phyloP scores from a whole-genome alignment of 352 stramenopile species.

The Phytopythium delawarense region DNA sequence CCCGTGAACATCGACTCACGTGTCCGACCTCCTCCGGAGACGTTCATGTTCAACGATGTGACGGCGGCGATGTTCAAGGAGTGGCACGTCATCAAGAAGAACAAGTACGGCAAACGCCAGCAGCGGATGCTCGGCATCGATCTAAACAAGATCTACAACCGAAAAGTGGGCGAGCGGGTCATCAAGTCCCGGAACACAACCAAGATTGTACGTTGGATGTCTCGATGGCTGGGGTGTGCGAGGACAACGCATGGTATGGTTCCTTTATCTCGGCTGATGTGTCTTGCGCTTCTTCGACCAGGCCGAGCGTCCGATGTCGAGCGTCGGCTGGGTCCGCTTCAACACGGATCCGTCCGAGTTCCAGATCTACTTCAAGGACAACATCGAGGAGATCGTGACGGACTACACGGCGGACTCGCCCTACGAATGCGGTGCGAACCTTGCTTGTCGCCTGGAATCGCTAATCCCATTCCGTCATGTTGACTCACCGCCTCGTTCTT shows the following conservation, averaged over 20 bases:
- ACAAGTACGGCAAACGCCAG: slow-evolving; percentile 89
- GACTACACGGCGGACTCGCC: slow-evolving; percentile 88
- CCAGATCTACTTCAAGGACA: slow-evolving; percentile 89
- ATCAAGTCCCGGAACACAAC: slow-evolving; percentile 88
- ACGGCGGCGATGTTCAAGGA: slow-evolving; percentile 89
- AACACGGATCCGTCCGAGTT: slow-evolving; percentile 84
- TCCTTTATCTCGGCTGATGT: slow-evolving; percentile 1
- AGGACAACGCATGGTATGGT: neutral
- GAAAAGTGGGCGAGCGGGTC: slow-evolving; percentile 86
- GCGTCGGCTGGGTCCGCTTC: slow-evolving; percentile 84
- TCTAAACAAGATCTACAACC: slow-evolving; percentile 89
- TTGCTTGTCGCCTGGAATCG: neutral
- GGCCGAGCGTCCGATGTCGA: slow-evolving; percentile 83
- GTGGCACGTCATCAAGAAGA: slow-evolving; percentile 90
- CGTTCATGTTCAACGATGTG: slow-evolving; percentile 91
- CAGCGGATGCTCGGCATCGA: slow-evolving; percentile 86
- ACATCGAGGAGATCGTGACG: slow-evolving; percentile 85
- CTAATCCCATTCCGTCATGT: neutral
- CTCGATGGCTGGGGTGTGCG: neutral
- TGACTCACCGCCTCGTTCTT: slow-evolving; percentile 6
- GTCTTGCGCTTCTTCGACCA: slow-evolving; percentile 13
- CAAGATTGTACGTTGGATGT: slow-evolving; percentile 73
- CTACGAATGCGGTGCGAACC: slow-evolving; percentile 80
- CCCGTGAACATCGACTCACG: slow-evolving; percentile 61
- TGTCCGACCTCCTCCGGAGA: slow-evolving; percentile 70